Evolutionary conservation across 1,284 basidiomycete genomes (phyloP).

Genomic region (Rhodotorula sp.): DNA sequence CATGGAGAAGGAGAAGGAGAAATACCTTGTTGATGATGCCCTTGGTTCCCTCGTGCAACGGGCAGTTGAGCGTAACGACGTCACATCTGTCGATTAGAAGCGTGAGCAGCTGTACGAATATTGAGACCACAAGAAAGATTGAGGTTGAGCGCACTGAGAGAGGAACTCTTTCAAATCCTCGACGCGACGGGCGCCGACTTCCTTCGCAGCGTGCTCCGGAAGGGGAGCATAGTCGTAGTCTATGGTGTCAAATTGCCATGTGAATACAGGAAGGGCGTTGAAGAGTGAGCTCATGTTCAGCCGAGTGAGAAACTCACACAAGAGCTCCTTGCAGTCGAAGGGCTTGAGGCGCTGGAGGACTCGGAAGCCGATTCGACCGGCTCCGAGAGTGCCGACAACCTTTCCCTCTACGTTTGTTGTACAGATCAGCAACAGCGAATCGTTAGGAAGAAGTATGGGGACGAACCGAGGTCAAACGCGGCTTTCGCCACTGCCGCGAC

Average conservation of each 20-base stretch:
- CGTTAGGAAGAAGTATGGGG: conserved; percentile 55
- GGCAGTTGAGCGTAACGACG: conserved; percentile 84
- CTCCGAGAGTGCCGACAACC: conserved; percentile 21
- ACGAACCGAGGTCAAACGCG: conserved; percentile 60
- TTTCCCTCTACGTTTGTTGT: conserved; percentile 51
- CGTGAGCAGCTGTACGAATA: background rate
- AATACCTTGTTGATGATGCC: conserved; percentile 58
- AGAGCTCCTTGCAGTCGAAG: conserved; percentile 85
- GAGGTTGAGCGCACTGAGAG: conserved; percentile 52
- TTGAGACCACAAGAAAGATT: background rate
- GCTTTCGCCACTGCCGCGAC: conserved; percentile 49
- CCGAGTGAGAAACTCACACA: conserved; percentile 53
- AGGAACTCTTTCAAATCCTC: conserved; percentile 83
- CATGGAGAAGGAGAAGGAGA: background rate
- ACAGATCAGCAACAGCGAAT: conserved; percentile 82
- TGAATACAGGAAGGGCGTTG: background rate
- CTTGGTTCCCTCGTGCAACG: conserved; percentile 81
- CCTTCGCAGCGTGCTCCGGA: conserved; percentile 68
- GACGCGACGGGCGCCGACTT: conserved; percentile 71
- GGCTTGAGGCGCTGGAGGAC: conserved; percentile 79
- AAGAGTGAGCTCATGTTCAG: background rate
- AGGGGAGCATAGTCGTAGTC: conserved; percentile 75
- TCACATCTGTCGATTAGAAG: conserved; percentile 51
- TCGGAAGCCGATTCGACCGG: conserved; percentile 74
- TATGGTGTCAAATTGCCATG: background rate